Conservation (phyloP, 2,329 filamentous ascomycete species). For the Triangularia verruculosa region DNA sequence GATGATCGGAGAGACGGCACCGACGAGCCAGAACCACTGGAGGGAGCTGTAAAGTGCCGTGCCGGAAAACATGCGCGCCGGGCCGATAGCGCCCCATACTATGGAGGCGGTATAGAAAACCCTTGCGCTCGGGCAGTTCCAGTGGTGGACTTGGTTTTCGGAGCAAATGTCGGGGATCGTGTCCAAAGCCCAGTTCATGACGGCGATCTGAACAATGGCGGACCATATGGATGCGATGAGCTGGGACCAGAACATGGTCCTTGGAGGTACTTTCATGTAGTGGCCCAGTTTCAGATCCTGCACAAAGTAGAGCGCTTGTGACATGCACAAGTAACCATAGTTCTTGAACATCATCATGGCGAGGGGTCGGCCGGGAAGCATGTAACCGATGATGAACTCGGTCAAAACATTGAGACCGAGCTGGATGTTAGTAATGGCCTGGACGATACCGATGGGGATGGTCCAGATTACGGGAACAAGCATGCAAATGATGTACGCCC, state of each 20-base stretch:
- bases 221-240: constrained; percentile 59
- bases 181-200: constrained; percentile 64
- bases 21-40: constrained; percentile 70
- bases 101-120: constrained; percentile 67
- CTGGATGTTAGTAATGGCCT: constrained; percentile 60
- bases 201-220: constrained; percentile 59
- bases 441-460: constrained; percentile 59
- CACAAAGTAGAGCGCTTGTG: constrained; percentile 61
- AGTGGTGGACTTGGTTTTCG: constrained; percentile 50
- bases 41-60: constrained; percentile 61
- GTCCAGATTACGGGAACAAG: constrained; percentile 57
- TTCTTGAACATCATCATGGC: constrained; percentile 79
- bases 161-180: constrained; percentile 62
- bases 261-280: constrained; percentile 64
- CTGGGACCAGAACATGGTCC: constrained; percentile 61
- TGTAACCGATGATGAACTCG: constrained; percentile 72
- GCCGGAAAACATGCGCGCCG: constrained; percentile 64
- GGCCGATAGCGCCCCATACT: constrained; percentile 72
- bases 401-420: constrained; percentile 68
- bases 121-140: constrained; percentile 53
- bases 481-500: constrained; percentile 57
- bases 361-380: constrained; percentile 66
- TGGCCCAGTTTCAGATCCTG: constrained; percentile 67
- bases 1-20: constrained; percentile 59
- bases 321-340: constrained; percentile 68